These are phyloP conservation scores for Trichoderma lentiforme DNA, from an alignment of 2,329 filamentous ascomycete genomes.

Conservation along the genomic window DNA sequence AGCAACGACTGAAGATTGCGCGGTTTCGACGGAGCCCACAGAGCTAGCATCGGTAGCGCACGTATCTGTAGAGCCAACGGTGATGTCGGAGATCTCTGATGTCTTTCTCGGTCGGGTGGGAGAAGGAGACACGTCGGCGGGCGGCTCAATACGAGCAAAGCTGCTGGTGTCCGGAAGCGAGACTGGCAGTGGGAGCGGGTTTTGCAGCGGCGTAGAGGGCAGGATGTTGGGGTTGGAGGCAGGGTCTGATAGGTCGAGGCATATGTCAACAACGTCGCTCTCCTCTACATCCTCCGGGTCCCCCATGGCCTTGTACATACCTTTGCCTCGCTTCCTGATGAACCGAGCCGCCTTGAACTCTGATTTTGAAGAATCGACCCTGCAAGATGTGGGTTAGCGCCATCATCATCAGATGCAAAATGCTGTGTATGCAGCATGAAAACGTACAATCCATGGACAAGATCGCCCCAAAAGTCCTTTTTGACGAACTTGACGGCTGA, in stretches of 20 bases:
- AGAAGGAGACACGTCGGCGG: background rate
- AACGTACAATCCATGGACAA: constrained; percentile 17
- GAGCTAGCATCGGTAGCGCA: constrained; percentile 11
- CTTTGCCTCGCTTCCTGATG: constrained; percentile 17
- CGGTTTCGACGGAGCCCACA: constrained; percentile 7
- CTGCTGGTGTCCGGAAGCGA: background rate
- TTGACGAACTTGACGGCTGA: constrained; percentile 4
- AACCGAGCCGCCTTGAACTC: constrained; percentile 19
- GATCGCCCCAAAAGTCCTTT: constrained; percentile 15
- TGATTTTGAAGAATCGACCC: background rate
- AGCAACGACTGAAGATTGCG: constrained; percentile 1
- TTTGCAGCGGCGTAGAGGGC: constrained; percentile 6
- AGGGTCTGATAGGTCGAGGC: constrained; percentile 11
- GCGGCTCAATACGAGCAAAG: background rate
- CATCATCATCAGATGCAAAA: background rate
- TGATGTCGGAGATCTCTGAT: background rate
- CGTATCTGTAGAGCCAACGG: constrained; percentile 1
- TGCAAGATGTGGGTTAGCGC: background rate
- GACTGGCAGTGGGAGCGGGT: background rate
- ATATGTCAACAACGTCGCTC: constrained; percentile 9
- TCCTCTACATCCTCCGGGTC: constrained; percentile 2
- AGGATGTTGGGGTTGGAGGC: constrained; percentile 12
- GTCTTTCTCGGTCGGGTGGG: background rate
- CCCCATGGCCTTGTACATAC: constrained; percentile 13
- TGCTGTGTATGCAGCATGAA: background rate